phyloP scores from a whole-genome alignment of 495 filamentous ascomycete species.

The Elasticomyces elasticus region DNA sequence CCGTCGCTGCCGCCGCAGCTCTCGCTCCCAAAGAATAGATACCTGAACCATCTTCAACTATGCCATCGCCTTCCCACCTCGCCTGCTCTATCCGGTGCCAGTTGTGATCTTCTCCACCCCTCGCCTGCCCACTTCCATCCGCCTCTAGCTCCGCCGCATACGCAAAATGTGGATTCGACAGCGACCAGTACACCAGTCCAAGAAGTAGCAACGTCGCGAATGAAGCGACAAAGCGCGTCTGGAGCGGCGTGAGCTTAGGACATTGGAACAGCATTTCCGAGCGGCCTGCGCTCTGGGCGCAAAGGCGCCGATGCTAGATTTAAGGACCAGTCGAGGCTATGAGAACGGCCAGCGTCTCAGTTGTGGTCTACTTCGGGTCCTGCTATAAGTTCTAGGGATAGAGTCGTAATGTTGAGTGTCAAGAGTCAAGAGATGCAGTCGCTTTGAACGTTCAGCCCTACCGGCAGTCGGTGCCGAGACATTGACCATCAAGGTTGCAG shows the following conservation, averaged over 20 bases:
- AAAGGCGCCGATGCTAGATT: background rate
- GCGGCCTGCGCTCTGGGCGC: slow-evolving; percentile 7
- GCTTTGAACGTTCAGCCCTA: no score
- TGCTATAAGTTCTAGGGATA: no score
- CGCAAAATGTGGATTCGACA: slow-evolving; percentile 48
- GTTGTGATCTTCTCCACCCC: slow-evolving; percentile 38
- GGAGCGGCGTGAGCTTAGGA: slow-evolving; percentile 49
- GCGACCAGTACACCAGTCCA: slow-evolving; percentile 44
- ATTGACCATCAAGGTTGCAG: no score
- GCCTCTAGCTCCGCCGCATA: slow-evolving; percentile 46
- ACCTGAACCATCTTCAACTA: slow-evolving; percentile 5
- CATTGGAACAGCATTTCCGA: slow-evolving; percentile 26
- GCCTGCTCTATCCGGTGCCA: slow-evolving; percentile 33
- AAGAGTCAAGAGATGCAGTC: no score
- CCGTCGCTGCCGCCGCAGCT: slow-evolving; percentile 9
- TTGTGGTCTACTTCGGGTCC: no score
- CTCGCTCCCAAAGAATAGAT: slow-evolving; percentile 16
- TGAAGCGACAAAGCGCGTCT: slow-evolving; percentile 60
- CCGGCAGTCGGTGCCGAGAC: no score
- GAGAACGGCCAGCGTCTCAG: no score
- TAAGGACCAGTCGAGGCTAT: no score
- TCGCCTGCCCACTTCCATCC: slow-evolving; percentile 20
- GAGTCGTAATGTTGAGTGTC: no score
- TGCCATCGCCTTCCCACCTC: slow-evolving; percentile 24
- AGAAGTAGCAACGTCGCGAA: slow-evolving; percentile 47